These are phyloP conservation scores for Arthrobotrys entomopaga DNA, from an alignment of 2,329 filamentous ascomycete genomes.

Conservation along the genomic window DNA sequence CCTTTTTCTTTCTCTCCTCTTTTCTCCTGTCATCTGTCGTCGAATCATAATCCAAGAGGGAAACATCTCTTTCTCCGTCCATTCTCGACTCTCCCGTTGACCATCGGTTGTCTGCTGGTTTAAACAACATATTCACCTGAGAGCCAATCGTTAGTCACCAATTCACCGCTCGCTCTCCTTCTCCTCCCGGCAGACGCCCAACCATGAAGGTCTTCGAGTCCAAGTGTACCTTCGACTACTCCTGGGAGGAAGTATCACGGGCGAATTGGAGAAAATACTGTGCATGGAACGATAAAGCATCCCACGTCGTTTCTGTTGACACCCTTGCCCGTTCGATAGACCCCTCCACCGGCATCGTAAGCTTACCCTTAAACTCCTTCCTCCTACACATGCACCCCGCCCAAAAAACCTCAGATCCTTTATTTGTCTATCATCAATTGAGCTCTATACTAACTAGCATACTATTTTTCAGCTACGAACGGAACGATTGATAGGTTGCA, in stretches of 20 bases:
- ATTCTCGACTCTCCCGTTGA: constrained; percentile 7
- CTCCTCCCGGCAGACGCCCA: constrained; percentile 58
- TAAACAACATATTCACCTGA: neutral
- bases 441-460: constrained; percentile 35
- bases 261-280: constrained; percentile 99
- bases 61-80: neutral
- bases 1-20: neutral
- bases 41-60: too few relatives aligned
- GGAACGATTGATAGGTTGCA: constrained; percentile 74
- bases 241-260: constrained; percentile 96
- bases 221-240: constrained; percentile 91
- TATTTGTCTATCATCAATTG: constrained; percentile 13
- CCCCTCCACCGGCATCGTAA: constrained; percentile 73
- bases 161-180: constrained; percentile 9
- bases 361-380: constrained; percentile 59
- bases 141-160: constrained; percentile 3
- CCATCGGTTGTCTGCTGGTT: neutral
- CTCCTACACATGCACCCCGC: neutral
- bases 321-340: constrained; percentile 80
- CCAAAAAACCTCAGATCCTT: neutral
- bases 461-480: constrained; percentile 70
- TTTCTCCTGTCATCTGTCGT: neutral
- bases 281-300: constrained; percentile 98
- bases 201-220: constrained; percentile 96
- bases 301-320: constrained; percentile 94